phyloP scores from a whole-genome alignment of 352 stramenopile genomes.

The Phytophthora foliorum region DNA sequence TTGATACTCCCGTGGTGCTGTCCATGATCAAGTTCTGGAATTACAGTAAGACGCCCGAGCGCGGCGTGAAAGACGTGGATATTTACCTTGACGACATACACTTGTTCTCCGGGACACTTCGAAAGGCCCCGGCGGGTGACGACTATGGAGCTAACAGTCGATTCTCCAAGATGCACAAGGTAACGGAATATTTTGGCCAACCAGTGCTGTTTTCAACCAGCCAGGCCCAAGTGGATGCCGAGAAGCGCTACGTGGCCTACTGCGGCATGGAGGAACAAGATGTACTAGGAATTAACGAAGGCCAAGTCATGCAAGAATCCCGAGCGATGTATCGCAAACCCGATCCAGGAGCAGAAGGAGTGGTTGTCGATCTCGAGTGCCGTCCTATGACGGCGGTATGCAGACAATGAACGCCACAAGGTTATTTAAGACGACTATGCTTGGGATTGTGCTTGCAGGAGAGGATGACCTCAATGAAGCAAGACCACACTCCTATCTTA shows the following conservation, averaged over 20 bases:
- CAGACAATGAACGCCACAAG: slow-evolving; percentile 44
- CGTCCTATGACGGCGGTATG: slow-evolving; percentile 77
- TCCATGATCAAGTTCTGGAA: slow-evolving; percentile 93
- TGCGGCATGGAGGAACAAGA: slow-evolving; percentile 87
- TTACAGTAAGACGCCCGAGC: slow-evolving; percentile 88
- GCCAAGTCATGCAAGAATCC: slow-evolving; percentile 87
- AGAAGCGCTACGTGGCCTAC: slow-evolving; percentile 76
- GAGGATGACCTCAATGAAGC: background rate
- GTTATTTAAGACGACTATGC: background rate
- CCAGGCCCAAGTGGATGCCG: slow-evolving; percentile 68
- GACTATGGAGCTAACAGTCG: slow-evolving; percentile 32
- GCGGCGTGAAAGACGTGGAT: slow-evolving; percentile 85
- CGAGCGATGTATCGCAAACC: slow-evolving; percentile 84
- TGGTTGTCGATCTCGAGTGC: slow-evolving; percentile 73
- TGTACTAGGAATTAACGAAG: slow-evolving; percentile 92
- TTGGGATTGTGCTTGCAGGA: background rate
- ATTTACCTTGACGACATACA: slow-evolving; percentile 91
- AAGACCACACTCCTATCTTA: background rate
- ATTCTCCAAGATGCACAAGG: slow-evolving; percentile 48
- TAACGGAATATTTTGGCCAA: slow-evolving; percentile 81
- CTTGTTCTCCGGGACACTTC: slow-evolving; percentile 74
- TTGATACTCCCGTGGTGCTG: slow-evolving; percentile 74
- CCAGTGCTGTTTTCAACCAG: slow-evolving; percentile 83
- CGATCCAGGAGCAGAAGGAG: slow-evolving; percentile 77
- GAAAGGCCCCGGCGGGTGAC: slow-evolving; percentile 49